These are phyloP conservation scores for Theobroma grandiflorum DNA, from an alignment of 441 rosid species.

Conservation along the genomic window DNA sequence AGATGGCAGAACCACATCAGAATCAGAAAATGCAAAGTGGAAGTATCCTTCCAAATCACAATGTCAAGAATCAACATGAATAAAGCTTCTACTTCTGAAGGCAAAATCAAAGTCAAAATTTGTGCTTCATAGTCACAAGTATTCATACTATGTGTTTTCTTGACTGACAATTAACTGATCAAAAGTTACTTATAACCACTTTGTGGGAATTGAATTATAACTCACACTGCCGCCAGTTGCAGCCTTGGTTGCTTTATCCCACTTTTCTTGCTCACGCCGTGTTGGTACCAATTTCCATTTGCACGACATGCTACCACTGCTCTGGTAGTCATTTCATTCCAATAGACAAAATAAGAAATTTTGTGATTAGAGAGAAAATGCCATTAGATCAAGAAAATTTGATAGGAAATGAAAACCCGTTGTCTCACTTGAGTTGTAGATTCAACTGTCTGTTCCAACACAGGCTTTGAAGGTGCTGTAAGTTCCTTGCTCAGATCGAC, in stretches of 20 bases:
- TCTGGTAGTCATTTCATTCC: slow-evolving; percentile 40
- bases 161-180: neutral
- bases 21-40: slow-evolving; percentile 12
- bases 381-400: neutral
- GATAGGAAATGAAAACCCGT: slow-evolving; percentile 22
- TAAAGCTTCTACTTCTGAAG: neutral
- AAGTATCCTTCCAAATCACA: slow-evolving; percentile 21
- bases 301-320: slow-evolving; percentile 34
- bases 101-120: slow-evolving; percentile 1
- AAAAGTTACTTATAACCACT: slow-evolving; percentile 14
- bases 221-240: slow-evolving; percentile 83
- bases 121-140: slow-evolving; percentile 4
- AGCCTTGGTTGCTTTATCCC: slow-evolving; percentile 89
- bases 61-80: neutral
- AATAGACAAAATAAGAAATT: slow-evolving; percentile 12
- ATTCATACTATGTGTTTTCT: neutral
- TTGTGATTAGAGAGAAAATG: slow-evolving; percentile 9
- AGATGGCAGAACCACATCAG: slow-evolving; percentile 36
- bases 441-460: slow-evolving; percentile 35
- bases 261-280: slow-evolving; percentile 80
- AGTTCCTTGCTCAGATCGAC: slow-evolving; percentile 86
- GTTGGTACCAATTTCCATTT: slow-evolving; percentile 81
- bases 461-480: slow-evolving; percentile 46
- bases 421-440: slow-evolving; percentile 50
- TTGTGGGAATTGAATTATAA: slow-evolving; percentile 24